Conservation (phyloP, 169 alveolate species). For the Toxoplasma gondii region DNA sequence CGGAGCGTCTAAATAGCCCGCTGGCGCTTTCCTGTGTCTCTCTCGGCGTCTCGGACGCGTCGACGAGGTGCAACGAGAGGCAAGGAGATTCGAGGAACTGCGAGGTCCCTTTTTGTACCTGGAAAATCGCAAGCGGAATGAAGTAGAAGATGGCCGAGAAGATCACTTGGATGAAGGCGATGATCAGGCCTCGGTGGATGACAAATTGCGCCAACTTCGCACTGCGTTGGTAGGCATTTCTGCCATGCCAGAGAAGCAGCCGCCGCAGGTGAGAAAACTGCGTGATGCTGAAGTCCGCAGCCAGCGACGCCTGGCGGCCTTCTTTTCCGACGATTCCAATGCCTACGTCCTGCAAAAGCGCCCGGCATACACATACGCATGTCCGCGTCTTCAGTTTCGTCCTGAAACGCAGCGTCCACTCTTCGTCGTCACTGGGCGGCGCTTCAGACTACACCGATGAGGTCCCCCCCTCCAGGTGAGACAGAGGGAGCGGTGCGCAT, state of each 20-base stretch:
- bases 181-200: constrained; percentile 96
- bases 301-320: constrained; percentile 96
- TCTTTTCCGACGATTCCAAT: constrained; percentile 97
- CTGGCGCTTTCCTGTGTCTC: too few species aligned
- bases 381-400: not conserved
- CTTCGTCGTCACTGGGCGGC: too few species aligned
- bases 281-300: constrained; percentile 96
- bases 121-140: constrained; percentile 95
- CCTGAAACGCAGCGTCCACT: too few species aligned
- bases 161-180: constrained; percentile 89
- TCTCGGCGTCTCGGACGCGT: too few species aligned
- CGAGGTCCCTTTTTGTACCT: constrained; percentile 51
- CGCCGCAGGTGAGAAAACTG: constrained; percentile 89
- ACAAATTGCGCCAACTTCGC: constrained; percentile 94
- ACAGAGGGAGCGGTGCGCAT: too few species aligned
- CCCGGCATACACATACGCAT: not conserved
- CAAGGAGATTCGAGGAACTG: too few species aligned
- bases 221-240: constrained; percentile 94
- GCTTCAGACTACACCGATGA: too few species aligned
- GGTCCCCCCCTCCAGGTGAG: too few species aligned
- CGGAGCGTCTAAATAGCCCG: too few species aligned
- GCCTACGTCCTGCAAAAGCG: constrained; percentile 87
- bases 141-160: constrained; percentile 89
- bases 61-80: too few species aligned
- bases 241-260: constrained; percentile 97